These are phyloP conservation scores for Russula lepida DNA, from an alignment of 768 basidiomycete species.

Conservation along the genomic window DNA sequence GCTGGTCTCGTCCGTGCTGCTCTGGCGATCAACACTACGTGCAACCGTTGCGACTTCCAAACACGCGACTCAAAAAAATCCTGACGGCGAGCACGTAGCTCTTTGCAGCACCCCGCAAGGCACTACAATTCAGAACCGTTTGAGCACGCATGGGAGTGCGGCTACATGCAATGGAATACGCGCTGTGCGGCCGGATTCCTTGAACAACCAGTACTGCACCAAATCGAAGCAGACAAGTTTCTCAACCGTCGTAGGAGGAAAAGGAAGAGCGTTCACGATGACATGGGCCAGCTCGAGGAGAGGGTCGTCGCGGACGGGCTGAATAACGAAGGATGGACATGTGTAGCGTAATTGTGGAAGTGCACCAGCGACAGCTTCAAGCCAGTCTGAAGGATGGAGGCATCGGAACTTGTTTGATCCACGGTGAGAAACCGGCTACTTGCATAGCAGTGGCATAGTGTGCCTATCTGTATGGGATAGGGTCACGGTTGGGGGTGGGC, in stretches of 20 bases:
- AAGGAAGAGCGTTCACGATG: conserved; percentile 2
- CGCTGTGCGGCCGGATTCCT: background rate
- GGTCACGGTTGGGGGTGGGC: conserved; percentile 17
- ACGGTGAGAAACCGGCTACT: conserved; percentile 7
- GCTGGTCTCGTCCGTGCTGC: conserved; percentile 4
- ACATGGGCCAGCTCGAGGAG: conserved; percentile 11
- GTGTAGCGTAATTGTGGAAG: background rate
- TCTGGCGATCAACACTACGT: conserved; percentile 1
- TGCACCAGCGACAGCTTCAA: conserved; percentile 13
- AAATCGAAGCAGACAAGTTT: background rate
- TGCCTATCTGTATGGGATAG: conserved; percentile 15
- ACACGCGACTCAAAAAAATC: background rate
- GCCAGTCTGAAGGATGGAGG: background rate
- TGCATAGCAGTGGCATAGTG: conserved; percentile 7
- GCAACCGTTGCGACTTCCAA: conserved; percentile 13
- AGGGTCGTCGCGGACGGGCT: conserved; percentile 7
- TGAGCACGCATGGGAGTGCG: conserved; percentile 5
- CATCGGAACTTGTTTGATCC: conserved; percentile 2
- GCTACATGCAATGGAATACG: background rate
- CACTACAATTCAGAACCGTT: conserved; percentile 3
- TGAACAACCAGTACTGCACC: background rate
- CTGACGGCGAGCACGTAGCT: conserved; percentile 16
- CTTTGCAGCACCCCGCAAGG: conserved; percentile 17
- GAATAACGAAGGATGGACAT: background rate
- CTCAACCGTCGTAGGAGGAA: background rate